Evolutionary conservation across 305 asterid genomes (phyloP), one percentile per base, ranked within the genome.

Genomic region (Fraxinus dipetala): DNA sequence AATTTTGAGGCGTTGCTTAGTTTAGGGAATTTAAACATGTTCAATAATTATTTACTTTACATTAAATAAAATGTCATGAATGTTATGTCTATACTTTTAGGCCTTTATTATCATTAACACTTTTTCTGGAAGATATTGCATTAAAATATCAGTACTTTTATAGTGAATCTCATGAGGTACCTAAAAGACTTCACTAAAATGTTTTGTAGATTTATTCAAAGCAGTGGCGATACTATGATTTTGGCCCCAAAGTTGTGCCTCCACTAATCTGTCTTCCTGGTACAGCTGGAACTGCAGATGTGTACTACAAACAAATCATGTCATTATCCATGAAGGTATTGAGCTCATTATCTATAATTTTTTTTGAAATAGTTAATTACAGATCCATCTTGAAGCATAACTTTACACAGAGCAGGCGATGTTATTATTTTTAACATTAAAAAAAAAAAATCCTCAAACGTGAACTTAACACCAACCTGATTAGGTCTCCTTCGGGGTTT

Each of bases 221-320:
- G 92, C 97, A 94, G 84, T 95, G 99, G 99, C 89, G 98, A 81
- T 95, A 95, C 86, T 95, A 95, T 86, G 99, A 95, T 87, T 95
- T 93, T 88, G 99, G 99, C 78, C 97, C 99, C 1, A 95, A 91
- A 90, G 89, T 82, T 63, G 95, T 92, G 85, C 95, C 99, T 72
- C 99, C 99, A 43, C 90, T 95, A 76, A 93, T 95, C 69, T 95
- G 99, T 83, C 92, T 95, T 83, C 99, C 99, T 85, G 96, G 98
- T 78, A 92, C 90, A 78, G 91, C 97, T 86, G 98, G 98, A 87
- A 94, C 96, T 51, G 98, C 98, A 7, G 99, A 95, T 87, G 98
- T 95, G 31, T 90, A 92, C 89, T 95, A 95, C 93, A 95, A 95
- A 78, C 99, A 95, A 87, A 89, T 95, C 82, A 93, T 94, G 99